A percentile compares a stretch with the other conserved stretches of the same genome.
Evolutionary conservation across 768 basidiomycete genomes (phyloP).

Genomic region (Lactarius sp.): DNA sequence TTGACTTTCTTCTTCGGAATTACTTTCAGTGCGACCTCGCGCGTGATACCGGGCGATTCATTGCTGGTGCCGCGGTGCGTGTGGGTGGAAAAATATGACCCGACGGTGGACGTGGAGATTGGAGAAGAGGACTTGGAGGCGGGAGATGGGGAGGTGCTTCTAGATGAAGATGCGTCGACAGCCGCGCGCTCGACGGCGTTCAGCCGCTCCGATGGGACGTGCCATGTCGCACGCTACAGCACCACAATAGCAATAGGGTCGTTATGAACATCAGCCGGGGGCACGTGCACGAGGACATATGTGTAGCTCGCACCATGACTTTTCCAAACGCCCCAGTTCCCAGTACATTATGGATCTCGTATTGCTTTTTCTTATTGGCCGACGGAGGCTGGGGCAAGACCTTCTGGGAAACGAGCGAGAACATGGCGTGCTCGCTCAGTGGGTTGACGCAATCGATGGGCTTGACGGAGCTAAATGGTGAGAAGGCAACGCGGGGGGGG

Average conservation of each 20-base stretch:
- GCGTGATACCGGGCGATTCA: constrained; percentile 36
- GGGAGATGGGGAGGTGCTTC: neutral
- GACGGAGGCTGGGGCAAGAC: constrained; percentile 81
- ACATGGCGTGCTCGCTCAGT: neutral
- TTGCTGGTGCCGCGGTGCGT: neutral
- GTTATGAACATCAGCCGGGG: neutral
- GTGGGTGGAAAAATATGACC: neutral
- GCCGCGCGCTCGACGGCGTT: constrained; percentile 56
- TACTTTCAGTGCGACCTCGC: constrained; percentile 83
- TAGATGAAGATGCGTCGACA: constrained; percentile 33
- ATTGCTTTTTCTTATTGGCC: constrained; percentile 80
- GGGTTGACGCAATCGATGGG: neutral
- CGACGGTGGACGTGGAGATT: constrained; percentile 7
- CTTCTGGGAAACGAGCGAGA: constrained; percentile 40
- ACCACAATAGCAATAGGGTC: neutral
- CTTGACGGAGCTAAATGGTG: too few species aligned
- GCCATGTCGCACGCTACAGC: constrained; percentile 65
- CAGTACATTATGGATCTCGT: constrained; percentile 65
- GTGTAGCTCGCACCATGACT: constrained; percentile 57
- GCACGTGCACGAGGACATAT: neutral
- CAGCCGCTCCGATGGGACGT: constrained; percentile 60
- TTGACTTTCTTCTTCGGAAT: constrained; percentile 96
- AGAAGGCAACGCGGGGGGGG: too few species aligned
- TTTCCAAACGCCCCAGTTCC: constrained; percentile 89
- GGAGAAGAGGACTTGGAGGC: neutral